Evolutionary conservation across 2,329 filamentous ascomycete genomes (phyloP).

Genomic region (Scedosporium minutisporum): DNA sequence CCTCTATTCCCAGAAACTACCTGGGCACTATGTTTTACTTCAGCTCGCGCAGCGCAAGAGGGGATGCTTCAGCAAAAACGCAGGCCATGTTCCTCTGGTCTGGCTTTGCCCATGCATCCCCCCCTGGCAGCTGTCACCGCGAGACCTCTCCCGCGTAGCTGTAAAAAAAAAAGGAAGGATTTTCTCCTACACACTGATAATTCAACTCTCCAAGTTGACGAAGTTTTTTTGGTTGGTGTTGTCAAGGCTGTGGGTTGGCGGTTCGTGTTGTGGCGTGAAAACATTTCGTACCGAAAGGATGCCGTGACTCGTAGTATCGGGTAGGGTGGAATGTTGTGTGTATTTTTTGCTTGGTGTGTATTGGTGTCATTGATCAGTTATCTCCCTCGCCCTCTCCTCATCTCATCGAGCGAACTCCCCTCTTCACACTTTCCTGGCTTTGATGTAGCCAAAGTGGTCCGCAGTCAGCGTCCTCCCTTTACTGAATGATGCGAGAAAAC

Average conservation of each 20-base stretch:
- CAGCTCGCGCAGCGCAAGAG: no score
- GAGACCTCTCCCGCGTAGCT: neutral
- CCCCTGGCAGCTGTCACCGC: neutral
- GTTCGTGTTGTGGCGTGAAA: neutral
- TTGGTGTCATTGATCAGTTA: neutral
- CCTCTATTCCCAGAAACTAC: neutral
- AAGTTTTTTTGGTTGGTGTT: neutral
- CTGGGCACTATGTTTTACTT: neutral
- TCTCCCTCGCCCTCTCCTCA: neutral
- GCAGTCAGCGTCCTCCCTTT: constrained; percentile 14
- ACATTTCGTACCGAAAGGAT: neutral
- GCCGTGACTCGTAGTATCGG: neutral
- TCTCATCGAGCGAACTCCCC: neutral
- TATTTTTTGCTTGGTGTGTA: neutral
- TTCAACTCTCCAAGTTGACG: no score
- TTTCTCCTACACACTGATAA: no score
- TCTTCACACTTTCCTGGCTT: neutral
- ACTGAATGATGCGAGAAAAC: constrained; percentile 34
- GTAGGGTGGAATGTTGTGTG: neutral
- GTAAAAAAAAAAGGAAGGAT: no score
- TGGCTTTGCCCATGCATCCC: no score
- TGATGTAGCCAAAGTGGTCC: neutral
- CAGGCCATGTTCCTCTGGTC: no score
- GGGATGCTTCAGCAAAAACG: no score
- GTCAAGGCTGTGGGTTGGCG: neutral